Evolutionary conservation across 129 eudicot species (phyloP).

Genomic region (Flaveria brownii): DNA sequence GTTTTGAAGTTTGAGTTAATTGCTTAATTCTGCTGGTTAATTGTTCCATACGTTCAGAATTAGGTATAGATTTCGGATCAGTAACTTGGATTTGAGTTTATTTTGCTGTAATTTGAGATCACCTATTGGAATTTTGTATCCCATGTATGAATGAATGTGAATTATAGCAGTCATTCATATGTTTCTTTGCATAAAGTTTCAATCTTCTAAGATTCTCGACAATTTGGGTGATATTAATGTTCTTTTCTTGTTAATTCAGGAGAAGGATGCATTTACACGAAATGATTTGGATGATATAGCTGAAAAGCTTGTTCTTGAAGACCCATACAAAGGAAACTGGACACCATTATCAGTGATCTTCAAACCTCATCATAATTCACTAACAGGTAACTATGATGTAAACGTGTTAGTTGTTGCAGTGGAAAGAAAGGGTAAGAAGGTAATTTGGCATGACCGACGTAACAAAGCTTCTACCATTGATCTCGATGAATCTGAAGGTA

Average conservation of each 20-base stretch:
- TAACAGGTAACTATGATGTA: slow-evolving; percentile 91
- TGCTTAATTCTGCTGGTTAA: too few species aligned
- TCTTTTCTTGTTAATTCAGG: slow-evolving; percentile 46
- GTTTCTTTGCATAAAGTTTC: slow-evolving; percentile 3
- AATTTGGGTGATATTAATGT: slow-evolving; percentile 1
- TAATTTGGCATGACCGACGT: slow-evolving; percentile 89
- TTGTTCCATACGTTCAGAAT: too few species aligned
- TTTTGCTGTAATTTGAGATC: neutral
- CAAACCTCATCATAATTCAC: slow-evolving; percentile 87
- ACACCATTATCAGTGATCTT: slow-evolving; percentile 72
- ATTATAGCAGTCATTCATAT: neutral
- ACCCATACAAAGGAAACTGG: slow-evolving; percentile 72
- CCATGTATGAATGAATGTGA: too few species aligned
- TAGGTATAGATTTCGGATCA: too few species aligned
- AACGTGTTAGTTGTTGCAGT: slow-evolving; percentile 83
- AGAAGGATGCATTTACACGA: slow-evolving; percentile 70
- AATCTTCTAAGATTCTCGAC: neutral
- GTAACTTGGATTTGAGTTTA: too few species aligned
- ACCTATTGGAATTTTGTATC: neutral
- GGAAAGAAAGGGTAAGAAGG: slow-evolving; percentile 74
- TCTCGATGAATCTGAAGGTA: slow-evolving; percentile 60
- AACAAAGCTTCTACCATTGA: slow-evolving; percentile 61
- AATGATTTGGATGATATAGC: slow-evolving; percentile 66
- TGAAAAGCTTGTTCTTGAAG: slow-evolving; percentile 66
- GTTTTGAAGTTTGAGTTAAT: too few species aligned